Evolutionary conservation across 192 early-diverging fungal genomes (phyloP).

Genomic region (Coemansia sp.): DNA sequence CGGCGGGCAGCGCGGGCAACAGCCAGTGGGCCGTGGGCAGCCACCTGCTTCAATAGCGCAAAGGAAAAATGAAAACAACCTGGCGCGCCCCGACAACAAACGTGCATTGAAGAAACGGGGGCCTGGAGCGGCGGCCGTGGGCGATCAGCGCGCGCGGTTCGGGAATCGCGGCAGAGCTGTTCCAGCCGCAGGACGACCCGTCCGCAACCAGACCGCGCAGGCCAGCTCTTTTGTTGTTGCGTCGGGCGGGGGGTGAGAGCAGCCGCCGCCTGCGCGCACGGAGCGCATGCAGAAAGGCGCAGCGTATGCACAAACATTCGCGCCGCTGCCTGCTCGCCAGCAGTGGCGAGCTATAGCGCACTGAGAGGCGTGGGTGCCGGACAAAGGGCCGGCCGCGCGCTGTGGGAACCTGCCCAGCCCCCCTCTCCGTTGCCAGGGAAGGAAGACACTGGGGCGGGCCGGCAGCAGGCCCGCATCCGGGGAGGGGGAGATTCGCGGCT

Average conservation of each 20-base stretch:
- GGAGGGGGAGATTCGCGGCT: too few species aligned
- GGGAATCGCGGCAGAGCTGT: too few species aligned
- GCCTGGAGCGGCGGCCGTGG: too few species aligned
- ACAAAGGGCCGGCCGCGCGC: not conserved
- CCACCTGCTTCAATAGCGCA: constrained; percentile 17
- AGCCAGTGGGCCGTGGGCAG: too few species aligned
- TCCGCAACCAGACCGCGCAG: too few species aligned
- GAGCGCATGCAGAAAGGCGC: constrained; percentile 5
- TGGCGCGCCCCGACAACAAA: too few species aligned
- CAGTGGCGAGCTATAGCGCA: not conserved
- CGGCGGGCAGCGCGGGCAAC: too few species aligned
- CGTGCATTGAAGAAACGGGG: constrained; percentile 2
- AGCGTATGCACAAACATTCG: not conserved
- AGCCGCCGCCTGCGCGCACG: not conserved
- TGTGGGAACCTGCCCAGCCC: not conserved
- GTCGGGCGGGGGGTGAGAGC: too few species aligned
- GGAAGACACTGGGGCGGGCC: not conserved
- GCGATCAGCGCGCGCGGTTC: too few species aligned
- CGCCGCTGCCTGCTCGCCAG: constrained; percentile 1
- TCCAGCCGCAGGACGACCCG: too few species aligned
- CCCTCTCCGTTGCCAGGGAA: too few species aligned
- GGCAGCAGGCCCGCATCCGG: not conserved
- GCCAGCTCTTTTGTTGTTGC: too few species aligned
- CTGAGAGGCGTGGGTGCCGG: not conserved
- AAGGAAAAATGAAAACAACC: constrained; percentile 16